phyloP scores from a whole-genome alignment of 192 early-diverging fungal species.

The Phycomyces nitens region DNA sequence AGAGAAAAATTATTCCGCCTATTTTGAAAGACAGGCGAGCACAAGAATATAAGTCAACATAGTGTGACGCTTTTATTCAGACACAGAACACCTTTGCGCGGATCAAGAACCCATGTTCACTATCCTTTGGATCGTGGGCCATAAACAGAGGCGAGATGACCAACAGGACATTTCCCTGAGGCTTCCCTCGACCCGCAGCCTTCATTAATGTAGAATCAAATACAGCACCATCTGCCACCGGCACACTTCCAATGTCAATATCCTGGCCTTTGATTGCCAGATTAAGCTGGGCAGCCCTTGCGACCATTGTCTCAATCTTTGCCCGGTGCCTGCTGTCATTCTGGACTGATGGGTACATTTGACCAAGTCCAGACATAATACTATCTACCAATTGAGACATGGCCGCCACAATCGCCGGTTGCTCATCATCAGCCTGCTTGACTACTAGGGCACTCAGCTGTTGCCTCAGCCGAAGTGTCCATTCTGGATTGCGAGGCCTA shows the following conservation, averaged over 20 bases:
- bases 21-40: constrained; percentile 2
- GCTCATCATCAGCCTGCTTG: constrained; percentile 15
- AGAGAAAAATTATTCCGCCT: constrained; percentile 8
- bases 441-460: constrained; percentile 21
- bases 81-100: constrained; percentile 29
- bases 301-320: constrained; percentile 47
- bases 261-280: constrained; percentile 64
- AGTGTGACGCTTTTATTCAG: neutral
- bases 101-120: constrained; percentile 31
- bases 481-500: constrained; percentile 12
- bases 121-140: constrained; percentile 25
- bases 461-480: constrained; percentile 22
- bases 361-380: constrained; percentile 1
- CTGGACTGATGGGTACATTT: constrained; percentile 4
- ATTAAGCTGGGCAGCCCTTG: constrained; percentile 62
- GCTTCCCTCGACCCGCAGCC: constrained; percentile 18
- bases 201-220: constrained; percentile 24
- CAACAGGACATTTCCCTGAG: constrained; percentile 20
- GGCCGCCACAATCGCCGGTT: neutral
- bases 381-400: constrained; percentile 3
- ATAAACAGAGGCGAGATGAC: constrained; percentile 25
- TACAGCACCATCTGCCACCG: constrained; percentile 13
- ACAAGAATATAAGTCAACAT: neutral
- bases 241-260: constrained; percentile 48
- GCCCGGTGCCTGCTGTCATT: neutral